phyloP scores from a whole-genome alignment of 345 rosid genomes.

The Anastatica hierochuntica region DNA sequence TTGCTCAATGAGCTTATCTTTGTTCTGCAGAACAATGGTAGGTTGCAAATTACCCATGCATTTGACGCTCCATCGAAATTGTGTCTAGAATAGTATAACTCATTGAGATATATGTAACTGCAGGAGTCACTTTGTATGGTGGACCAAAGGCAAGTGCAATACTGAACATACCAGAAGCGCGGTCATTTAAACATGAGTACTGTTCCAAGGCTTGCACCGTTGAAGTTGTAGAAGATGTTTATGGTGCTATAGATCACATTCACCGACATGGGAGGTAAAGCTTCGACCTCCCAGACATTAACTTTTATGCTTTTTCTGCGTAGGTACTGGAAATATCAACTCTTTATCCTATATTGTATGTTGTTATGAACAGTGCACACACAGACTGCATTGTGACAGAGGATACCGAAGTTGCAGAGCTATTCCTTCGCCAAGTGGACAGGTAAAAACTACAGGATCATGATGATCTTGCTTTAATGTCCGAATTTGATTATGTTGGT shows the following conservation, averaged over 20 bases:
- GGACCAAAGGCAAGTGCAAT: constrained; percentile 64
- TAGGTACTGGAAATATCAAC: not conserved
- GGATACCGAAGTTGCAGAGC: constrained; percentile 59
- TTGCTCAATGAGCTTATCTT: constrained; percentile 47
- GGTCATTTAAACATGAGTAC: constrained; percentile 70
- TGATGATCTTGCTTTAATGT: not conserved
- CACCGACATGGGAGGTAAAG: constrained; percentile 82
- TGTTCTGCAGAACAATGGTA: constrained; percentile 63
- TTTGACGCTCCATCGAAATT: not conserved
- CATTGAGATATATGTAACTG: constrained; percentile 3
- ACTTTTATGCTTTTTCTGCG: not conserved
- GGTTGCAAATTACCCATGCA: not conserved
- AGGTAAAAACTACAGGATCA: constrained; percentile 33
- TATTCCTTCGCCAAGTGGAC: constrained; percentile 76
- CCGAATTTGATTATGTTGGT: not conserved
- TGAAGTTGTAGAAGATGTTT: constrained; percentile 82
- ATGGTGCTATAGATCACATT: constrained; percentile 76
- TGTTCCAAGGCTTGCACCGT: constrained; percentile 76
- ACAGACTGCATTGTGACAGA: constrained; percentile 89
- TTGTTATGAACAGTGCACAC: constrained; percentile 59
- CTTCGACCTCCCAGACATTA: not conserved
- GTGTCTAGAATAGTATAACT: not conserved
- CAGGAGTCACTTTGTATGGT: constrained; percentile 74
- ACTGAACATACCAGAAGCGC: constrained; percentile 52
- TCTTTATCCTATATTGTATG: not conserved